These are phyloP conservation scores for Chenopodium quinoa DNA, from an alignment of 148 eudicot genomes.

Conservation along the genomic window DNA sequence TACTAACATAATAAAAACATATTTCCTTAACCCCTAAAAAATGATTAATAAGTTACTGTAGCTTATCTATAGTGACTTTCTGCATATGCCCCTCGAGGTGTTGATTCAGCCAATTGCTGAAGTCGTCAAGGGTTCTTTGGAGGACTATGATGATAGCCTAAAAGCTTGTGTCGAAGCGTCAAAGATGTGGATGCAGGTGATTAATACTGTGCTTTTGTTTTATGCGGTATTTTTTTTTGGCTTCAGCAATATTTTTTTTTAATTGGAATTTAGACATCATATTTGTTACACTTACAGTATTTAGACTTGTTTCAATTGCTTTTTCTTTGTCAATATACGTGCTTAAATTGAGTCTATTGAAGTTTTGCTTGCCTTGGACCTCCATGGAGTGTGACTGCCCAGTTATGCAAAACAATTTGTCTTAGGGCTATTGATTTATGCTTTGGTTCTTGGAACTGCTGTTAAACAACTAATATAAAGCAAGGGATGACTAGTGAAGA, in stretches of 20 bases:
- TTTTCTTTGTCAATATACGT: not conserved
- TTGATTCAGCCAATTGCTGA: slow-evolving; percentile 78
- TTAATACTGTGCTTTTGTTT: not conserved
- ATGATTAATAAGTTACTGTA: no score
- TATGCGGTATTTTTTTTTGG: not conserved
- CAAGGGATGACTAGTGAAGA: not conserved
- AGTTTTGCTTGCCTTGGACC: not conserved
- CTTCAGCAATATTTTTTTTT: not conserved
- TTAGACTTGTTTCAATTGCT: slow-evolving; percentile 11
- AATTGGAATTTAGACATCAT: not conserved
- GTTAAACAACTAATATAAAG: not conserved
- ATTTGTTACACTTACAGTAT: not conserved
- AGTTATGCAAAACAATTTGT: not conserved
- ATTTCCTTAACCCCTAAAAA: no score
- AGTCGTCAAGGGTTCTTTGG: slow-evolving; percentile 72
- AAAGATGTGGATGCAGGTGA: slow-evolving; percentile 88
- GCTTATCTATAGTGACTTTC: no score
- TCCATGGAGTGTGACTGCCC: not conserved
- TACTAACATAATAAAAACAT: no score
- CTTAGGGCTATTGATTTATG: not conserved
- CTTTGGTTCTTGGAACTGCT: not conserved
- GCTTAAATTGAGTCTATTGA: not conserved
- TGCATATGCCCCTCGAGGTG: not conserved
- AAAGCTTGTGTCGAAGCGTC: slow-evolving; percentile 79
- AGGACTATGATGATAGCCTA: slow-evolving; percentile 90